Percentiles rank a stretch among this genome's conserved stretches.
Conservation (phyloP, 306 rosid genomes). For the Quercus cerris region DNA sequence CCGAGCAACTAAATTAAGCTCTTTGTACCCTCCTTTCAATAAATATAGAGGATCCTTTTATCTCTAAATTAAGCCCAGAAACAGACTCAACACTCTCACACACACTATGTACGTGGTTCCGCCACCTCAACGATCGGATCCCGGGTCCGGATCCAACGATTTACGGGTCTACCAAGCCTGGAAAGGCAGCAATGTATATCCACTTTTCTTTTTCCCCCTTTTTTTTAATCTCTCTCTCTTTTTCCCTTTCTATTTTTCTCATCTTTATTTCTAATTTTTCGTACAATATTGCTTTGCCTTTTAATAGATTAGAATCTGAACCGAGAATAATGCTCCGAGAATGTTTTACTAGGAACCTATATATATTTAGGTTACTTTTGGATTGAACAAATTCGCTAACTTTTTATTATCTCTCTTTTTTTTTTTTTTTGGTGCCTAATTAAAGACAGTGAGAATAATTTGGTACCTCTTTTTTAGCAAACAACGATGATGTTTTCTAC, state of each 20-base stretch:
- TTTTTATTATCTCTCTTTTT: neutral
- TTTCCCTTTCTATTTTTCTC: neutral
- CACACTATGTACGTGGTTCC: constrained; percentile 82
- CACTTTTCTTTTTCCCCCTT: constrained; percentile 13
- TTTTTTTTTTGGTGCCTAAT: neutral
- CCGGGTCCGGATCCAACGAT: constrained; percentile 68
- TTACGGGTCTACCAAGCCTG: constrained; percentile 78
- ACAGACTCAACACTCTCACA: neutral
- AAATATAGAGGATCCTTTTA: neutral
- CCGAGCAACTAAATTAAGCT: constrained; percentile 3
- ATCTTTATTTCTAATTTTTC: neutral
- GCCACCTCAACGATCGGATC: constrained; percentile 89
- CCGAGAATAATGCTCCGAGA: no score
- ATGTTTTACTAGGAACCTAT: no score
- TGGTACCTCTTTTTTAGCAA: neutral
- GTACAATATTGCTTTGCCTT: neutral
- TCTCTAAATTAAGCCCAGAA: constrained; percentile 4
- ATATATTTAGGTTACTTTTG: no score
- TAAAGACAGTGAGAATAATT: neutral
- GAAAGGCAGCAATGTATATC: constrained; percentile 90
- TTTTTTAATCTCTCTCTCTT: neutral
- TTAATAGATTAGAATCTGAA: neutral
- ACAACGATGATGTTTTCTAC: neutral
- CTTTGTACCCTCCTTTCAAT: neutral
- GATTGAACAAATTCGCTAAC: no score